A percentile compares a stretch with the other conserved stretches of the same genome.
phyloP scores from a whole-genome alignment of 139 green algal species.

The Coelastrella sp. region DNA sequence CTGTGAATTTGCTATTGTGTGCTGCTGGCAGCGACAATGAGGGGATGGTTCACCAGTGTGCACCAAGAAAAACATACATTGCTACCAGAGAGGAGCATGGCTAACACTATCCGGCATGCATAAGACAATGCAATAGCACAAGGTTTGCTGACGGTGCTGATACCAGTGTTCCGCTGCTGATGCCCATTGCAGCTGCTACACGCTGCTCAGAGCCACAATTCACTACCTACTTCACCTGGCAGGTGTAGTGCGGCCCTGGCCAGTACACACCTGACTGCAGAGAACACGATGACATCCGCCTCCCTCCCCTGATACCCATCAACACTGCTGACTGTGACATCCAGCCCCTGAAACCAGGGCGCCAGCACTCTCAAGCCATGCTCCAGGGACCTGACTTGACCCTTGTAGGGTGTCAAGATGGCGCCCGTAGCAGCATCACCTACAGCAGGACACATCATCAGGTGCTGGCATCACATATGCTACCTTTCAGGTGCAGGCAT shows the following conservation, averaged over 20 bases:
- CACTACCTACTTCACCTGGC: not conserved
- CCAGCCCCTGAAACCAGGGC: not conserved
- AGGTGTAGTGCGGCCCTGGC: not conserved
- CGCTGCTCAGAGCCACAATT: not conserved
- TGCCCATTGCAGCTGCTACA: not conserved
- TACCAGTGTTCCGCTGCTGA: not conserved
- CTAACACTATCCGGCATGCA: too few species aligned
- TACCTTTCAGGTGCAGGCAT: too few species aligned
- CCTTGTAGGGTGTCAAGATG: conserved; percentile 88
- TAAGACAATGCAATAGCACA: too few species aligned
- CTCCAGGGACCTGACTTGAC: conserved; percentile 67
- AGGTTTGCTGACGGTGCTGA: too few species aligned
- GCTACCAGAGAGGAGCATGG: too few species aligned
- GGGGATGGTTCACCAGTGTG: too few species aligned
- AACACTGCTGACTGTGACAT: conserved; percentile 59
- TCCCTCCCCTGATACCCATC: conserved; percentile 85
- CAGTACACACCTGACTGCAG: conserved; percentile 49
- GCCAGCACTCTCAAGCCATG: conserved; percentile 34
- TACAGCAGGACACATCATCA: not conserved
- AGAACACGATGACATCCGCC: conserved; percentile 84
- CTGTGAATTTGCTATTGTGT: too few species aligned
- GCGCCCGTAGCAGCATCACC: conserved; percentile 66
- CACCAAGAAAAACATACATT: too few species aligned
- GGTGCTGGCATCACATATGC: too few species aligned
- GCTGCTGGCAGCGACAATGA: too few species aligned